Conservation (phyloP, 768 basidiomycete species). For the Xerocomus spinulosus region DNA sequence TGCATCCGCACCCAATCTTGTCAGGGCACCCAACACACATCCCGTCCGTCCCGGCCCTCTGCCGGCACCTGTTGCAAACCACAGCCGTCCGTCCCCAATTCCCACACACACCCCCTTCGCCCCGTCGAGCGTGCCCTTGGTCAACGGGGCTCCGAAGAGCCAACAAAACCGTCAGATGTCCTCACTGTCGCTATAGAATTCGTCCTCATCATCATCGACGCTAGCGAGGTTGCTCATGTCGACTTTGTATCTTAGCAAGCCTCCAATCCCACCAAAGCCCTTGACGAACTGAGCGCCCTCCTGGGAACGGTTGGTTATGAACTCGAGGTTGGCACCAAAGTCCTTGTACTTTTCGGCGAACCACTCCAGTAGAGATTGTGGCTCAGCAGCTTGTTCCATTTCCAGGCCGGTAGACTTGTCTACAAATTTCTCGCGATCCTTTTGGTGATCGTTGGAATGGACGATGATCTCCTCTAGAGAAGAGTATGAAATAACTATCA, state of each 20-base stretch:
- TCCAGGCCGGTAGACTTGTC: slow-evolving; percentile 94
- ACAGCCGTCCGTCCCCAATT: slow-evolving; percentile 2
- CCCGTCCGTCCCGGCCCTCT: not conserved
- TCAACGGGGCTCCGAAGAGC: slow-evolving; percentile 80
- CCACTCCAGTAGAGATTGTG: slow-evolving; percentile 92
- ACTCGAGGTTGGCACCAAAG: slow-evolving; percentile 93
- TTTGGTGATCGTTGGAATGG: slow-evolving; percentile 80
- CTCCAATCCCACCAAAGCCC: slow-evolving; percentile 98
- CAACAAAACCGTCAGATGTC: slow-evolving; percentile 82
- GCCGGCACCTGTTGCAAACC: slow-evolving; percentile 3
- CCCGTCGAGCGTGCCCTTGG: slow-evolving; percentile 64
- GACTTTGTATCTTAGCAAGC: slow-evolving; percentile 94
- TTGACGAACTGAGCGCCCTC: slow-evolving; percentile 98
- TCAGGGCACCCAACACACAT: slow-evolving; percentile 6
- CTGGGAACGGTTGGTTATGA: slow-evolving; percentile 93
- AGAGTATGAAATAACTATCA: not conserved
- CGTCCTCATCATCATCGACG: slow-evolving; percentile 76
- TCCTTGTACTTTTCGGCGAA: slow-evolving; percentile 98
- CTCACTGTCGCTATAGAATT: slow-evolving; percentile 75
- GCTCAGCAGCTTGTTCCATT: slow-evolving; percentile 87
- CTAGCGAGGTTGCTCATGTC: slow-evolving; percentile 81
- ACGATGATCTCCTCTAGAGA: slow-evolving; percentile 75
- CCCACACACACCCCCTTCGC: slow-evolving; percentile 35
- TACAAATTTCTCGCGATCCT: slow-evolving; percentile 89
- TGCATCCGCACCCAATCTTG: slow-evolving; percentile 9